phyloP scores from a whole-genome alignment of 2,329 filamentous ascomycete species.

The Chaetomiaceae sp. region DNA sequence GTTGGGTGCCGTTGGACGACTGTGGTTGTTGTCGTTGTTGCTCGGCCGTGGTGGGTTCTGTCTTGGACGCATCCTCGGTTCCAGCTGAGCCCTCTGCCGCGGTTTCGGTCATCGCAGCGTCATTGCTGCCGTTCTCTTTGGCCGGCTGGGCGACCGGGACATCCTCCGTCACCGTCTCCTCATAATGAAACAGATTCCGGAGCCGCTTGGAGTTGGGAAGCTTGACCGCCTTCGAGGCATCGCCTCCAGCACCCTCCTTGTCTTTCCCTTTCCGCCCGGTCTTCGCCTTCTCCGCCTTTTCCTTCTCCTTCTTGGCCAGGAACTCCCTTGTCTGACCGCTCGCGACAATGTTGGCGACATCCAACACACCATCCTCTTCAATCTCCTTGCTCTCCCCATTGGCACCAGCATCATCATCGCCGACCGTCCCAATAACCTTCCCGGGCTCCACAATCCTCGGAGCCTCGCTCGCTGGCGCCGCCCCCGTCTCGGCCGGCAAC shows the following conservation, averaged over 20 bases:
- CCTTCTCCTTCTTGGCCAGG: slow-evolving; percentile 75
- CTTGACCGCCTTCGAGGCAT: slow-evolving; percentile 51
- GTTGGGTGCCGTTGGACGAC: background rate
- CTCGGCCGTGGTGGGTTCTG: slow-evolving; percentile 13
- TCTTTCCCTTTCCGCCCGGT: slow-evolving; percentile 59
- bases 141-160: slow-evolving; percentile 37
- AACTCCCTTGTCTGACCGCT: slow-evolving; percentile 79
- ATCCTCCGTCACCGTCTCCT: slow-evolving; percentile 60
- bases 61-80: slow-evolving; percentile 18
- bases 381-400: slow-evolving; percentile 40
- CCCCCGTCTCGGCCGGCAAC: slow-evolving; percentile 40
- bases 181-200: slow-evolving; percentile 67
- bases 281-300: slow-evolving; percentile 64
- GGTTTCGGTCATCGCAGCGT: slow-evolving; percentile 25
- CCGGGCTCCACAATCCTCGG: slow-evolving; percentile 32
- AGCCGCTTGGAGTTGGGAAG: slow-evolving; percentile 70
- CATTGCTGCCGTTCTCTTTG: slow-evolving; percentile 26
- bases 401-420: slow-evolving; percentile 32
- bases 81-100: background rate
- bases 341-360: slow-evolving; percentile 80
- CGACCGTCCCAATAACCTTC: slow-evolving; percentile 15
- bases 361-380: slow-evolving; percentile 67
- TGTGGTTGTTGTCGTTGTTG: slow-evolving; percentile 3
- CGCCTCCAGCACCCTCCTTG: slow-evolving; percentile 49
- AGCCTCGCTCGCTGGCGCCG: slow-evolving; percentile 31